Base-by-base conservation (phyloP, 2,329 filamentous ascomycete species). In the Acarospora socialis region DNA sequence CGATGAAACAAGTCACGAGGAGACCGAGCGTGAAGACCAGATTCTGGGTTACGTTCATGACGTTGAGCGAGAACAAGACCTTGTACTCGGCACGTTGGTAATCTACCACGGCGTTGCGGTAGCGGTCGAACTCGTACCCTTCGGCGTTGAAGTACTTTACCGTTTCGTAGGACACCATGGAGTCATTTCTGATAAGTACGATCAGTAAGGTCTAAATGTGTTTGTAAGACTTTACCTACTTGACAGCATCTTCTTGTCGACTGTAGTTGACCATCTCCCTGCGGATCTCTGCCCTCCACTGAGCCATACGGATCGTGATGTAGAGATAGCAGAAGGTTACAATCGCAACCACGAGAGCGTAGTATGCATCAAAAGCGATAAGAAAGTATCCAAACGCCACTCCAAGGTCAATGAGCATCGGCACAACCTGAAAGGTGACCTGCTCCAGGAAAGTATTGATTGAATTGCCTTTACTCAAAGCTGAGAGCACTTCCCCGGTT, bases 371-470 rank as follows among this genome's bases (percentile, higher is more conserved):
- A 45, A 92, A 94, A 4, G 65, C 60, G 46, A 79, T 56, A 38
- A 80, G 66, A 50, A 92, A 86, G 55, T 81, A 90, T 39, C 70
- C 70, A 47, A 98, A 78, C 28, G 90, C 84, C 30, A 94, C 70
- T 40, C 77, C 68, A 21, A 98, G 66, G 54, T 98, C 90, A 38
- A 94, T 68, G 20, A 95, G 65, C 84, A 94, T 95, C 0, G 90
- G 90, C 9, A 92, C 69, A 7, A 98, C 82, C 51, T 92, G 81
- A 51, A 98, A 98, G 1, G 87, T 95, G 43, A 94, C 75, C 55
- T 93, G 84, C 56, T 95, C 90, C 35, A 98, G 68, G 53, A 98
- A 98, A 4, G 80, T 83, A 50, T 95, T 95, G 63, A 98, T 92
- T 3, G 87, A 81, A 38, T 79, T 86, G 27, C 90, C 90, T 55